These are phyloP conservation scores for Termitomyces sp. DNA, from an alignment of 768 basidiomycete genomes.

Conservation along the genomic window DNA sequence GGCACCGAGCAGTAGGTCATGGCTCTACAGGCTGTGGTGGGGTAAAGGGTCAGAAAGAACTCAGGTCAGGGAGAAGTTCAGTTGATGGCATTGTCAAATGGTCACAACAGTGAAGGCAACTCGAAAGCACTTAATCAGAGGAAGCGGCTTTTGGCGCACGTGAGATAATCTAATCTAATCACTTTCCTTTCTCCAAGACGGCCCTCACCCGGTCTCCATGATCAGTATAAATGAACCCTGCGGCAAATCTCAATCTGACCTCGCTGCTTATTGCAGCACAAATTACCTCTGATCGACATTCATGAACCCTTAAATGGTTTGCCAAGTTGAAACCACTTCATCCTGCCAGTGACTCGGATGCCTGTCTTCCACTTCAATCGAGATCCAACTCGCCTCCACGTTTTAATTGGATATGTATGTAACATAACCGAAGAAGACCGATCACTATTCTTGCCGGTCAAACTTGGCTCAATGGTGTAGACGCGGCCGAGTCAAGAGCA, in stretches of 20 bases:
- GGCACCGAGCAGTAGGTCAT: conserved; percentile 25
- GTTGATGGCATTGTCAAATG: neutral
- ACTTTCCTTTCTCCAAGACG: neutral
- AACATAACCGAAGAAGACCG: conserved; percentile 20
- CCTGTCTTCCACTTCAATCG: conserved; percentile 13
- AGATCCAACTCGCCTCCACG: conserved; percentile 20
- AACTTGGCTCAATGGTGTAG: conserved; percentile 8
- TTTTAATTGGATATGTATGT: conserved; percentile 17
- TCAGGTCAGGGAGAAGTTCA: neutral
- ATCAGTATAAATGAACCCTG: conserved; percentile 1
- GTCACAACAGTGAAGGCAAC: neutral
- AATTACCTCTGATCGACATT: conserved; percentile 15
- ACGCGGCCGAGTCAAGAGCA: conserved; percentile 14
- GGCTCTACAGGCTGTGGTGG: neutral
- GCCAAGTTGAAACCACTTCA: conserved; percentile 11
- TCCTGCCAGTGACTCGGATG: neutral
- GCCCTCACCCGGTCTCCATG: neutral
- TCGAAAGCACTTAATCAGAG: conserved; percentile 8
- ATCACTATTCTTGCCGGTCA: conserved; percentile 15
- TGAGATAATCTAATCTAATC: conserved; percentile 14
- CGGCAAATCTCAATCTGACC: conserved; percentile 6
- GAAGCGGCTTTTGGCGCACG: conserved; percentile 9
- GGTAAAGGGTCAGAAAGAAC: neutral
- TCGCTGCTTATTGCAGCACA: conserved; percentile 4
- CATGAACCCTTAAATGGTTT: conserved; percentile 10